Conservation (phyloP, 2,329 filamentous ascomycete species). For the Talaromyces sp. region DNA sequence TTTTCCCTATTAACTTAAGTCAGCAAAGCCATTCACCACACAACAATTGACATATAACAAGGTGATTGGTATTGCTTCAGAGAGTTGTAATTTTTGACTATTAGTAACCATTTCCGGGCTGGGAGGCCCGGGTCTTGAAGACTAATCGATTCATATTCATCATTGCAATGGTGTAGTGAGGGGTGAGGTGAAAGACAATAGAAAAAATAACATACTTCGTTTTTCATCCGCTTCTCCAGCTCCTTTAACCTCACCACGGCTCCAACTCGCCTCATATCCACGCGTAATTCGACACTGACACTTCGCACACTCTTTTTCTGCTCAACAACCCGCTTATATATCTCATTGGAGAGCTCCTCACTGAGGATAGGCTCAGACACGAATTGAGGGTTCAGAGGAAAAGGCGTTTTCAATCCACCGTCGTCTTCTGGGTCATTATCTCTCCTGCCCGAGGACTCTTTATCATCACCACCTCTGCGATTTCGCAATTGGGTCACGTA, state of each 20-base stretch:
- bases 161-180: constrained; percentile 38
- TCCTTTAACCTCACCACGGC: constrained; percentile 83
- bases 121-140: constrained; percentile 77
- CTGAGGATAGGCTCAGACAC: constrained; percentile 68
- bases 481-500: constrained; percentile 26
- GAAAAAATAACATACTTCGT: constrained; percentile 61
- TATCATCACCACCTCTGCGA: constrained; percentile 7
- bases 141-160: constrained; percentile 95
- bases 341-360: constrained; percentile 67
- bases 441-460: constrained; percentile 1
- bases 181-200: neutral
- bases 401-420: constrained; percentile 52
- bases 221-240: constrained; percentile 73
- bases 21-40: constrained; percentile 5
- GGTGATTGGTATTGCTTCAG: constrained; percentile 49
- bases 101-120: constrained; percentile 54
- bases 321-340: constrained; percentile 67
- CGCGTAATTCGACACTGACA: constrained; percentile 71
- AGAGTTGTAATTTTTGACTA: constrained; percentile 69
- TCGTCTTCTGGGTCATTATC: neutral
- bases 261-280: constrained; percentile 79
- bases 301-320: constrained; percentile 67
- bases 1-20: constrained; percentile 60
- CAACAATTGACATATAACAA: constrained; percentile 3
- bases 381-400: constrained; percentile 71